A percentile compares a stretch with the other conserved stretches of the same genome.
These are phyloP conservation scores for Dactylellina haptotyla DNA, from an alignment of 2,329 filamentous ascomycete genomes.

Conservation along the genomic window DNA sequence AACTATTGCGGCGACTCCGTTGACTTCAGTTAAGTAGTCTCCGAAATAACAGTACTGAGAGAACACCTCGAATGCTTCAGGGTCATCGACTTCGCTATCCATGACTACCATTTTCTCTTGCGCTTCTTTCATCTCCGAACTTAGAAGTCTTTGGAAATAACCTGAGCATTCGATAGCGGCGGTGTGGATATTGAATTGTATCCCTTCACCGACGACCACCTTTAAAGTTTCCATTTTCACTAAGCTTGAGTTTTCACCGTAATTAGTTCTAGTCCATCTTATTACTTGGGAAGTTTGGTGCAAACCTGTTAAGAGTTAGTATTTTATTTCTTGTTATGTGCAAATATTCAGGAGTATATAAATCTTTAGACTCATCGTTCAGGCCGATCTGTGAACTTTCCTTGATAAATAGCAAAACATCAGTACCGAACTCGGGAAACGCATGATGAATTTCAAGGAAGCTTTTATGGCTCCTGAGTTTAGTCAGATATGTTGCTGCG, in stretches of 20 bases:
- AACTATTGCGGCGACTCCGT: background rate
- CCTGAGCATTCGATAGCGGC: conserved; percentile 19
- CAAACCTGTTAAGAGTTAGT: background rate
- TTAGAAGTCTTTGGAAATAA: conserved; percentile 20
- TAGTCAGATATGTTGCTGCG: conserved; percentile 1
- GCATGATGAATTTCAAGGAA: background rate
- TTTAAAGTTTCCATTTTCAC: conserved; percentile 2
- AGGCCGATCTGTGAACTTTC: background rate
- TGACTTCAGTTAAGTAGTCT: conserved; percentile 5
- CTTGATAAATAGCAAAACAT: conserved; percentile 11
- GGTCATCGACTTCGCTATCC: conserved; percentile 20
- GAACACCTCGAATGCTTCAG: conserved; percentile 17
- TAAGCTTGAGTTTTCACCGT: background rate
- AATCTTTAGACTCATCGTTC: background rate
- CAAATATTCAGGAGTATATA: background rate
- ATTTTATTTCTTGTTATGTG: background rate
- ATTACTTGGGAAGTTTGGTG: too few species aligned
- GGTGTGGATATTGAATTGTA: conserved; percentile 14
- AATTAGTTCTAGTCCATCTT: too few species aligned
- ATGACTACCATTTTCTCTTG: background rate
- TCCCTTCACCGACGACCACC: conserved; percentile 1
- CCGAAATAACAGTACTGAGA: conserved; percentile 25
- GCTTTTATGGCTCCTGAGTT: background rate
- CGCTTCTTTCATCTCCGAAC: conserved; percentile 22
- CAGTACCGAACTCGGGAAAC: background rate